Percentiles rank a stretch among this genome's conserved stretches.
phyloP scores from a whole-genome alignment of 306 rosid species.

The Vigna trinervia region DNA sequence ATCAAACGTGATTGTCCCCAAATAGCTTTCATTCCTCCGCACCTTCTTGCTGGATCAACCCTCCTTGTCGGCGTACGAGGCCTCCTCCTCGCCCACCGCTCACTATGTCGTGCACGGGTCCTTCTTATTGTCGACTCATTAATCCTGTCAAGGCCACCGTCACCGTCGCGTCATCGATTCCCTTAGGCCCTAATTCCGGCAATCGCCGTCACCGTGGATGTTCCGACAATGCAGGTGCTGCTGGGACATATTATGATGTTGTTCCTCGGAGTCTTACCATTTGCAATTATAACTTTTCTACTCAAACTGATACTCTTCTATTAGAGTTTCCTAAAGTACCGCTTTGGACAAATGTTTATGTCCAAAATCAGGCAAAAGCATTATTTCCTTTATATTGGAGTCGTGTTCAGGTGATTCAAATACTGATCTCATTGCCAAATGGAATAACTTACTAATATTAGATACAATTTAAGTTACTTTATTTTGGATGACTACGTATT shows the following conservation, averaged over 20 bases:
- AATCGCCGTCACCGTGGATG: slow-evolving; percentile 54
- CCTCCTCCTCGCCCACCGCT: no score
- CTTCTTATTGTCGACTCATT: no score
- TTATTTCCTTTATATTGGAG: slow-evolving; percentile 96
- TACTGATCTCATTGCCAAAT: slow-evolving; percentile 5
- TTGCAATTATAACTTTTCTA: slow-evolving; percentile 81
- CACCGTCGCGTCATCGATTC: no score
- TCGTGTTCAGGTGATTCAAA: slow-evolving; percentile 87
- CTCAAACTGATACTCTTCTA: slow-evolving; percentile 88
- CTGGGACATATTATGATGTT: slow-evolving; percentile 95
- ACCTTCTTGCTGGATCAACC: no score
- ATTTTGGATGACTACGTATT: slow-evolving; percentile 10
- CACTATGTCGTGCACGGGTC: no score
- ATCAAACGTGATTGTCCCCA: no score
- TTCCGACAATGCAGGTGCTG: slow-evolving; percentile 88
- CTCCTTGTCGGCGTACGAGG: no score
- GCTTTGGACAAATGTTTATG: slow-evolving; percentile 92
- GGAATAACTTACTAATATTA: no score
- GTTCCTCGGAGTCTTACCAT: slow-evolving; percentile 88
- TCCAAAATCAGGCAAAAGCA: slow-evolving; percentile 92
- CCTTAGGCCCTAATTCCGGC: no score
- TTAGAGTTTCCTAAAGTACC: slow-evolving; percentile 89
- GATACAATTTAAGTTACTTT: slow-evolving; percentile 10
- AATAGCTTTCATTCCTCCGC: no score
- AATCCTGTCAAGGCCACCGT: no score